These are phyloP conservation scores for Carex sylvatica DNA, from an alignment of 202 grass and related monocot species.

Conservation along the genomic window DNA sequence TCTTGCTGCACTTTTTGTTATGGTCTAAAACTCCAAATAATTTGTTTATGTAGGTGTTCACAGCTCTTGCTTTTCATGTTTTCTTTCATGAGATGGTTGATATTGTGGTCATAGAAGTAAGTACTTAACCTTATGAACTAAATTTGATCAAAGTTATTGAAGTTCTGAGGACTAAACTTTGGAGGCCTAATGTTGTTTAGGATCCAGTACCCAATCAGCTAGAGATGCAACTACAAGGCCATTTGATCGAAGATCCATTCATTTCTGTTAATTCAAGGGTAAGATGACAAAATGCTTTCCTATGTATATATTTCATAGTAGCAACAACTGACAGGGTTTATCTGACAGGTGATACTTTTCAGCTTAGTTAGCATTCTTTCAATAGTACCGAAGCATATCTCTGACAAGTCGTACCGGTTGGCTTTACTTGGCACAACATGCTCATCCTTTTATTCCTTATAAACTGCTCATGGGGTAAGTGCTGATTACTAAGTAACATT, in stretches of 20 bases:
- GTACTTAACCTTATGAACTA: conserved; percentile 17
- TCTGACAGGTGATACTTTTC: conserved; percentile 69
- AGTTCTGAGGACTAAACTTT: no score
- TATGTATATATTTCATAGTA: not conserved
- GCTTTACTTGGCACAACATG: conserved; percentile 85
- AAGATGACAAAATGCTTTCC: conserved; percentile 27
- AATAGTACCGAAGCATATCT: conserved; percentile 56
- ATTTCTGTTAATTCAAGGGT: conserved; percentile 92
- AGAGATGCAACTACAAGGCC: conserved; percentile 44
- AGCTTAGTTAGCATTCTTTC: conserved; percentile 84
- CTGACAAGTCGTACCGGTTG: conserved; percentile 71
- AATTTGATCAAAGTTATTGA: not conserved
- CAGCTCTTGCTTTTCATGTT: conserved; percentile 69
- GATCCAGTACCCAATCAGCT: conserved; percentile 38
- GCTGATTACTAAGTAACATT: conserved; percentile 11
- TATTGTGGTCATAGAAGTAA: conserved; percentile 85
- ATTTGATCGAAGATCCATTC: conserved; percentile 76
- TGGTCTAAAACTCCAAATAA: not conserved
- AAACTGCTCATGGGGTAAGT: conserved; percentile 66
- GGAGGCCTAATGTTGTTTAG: conserved; percentile 40
- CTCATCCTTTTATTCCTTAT: conserved; percentile 66
- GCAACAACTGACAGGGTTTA: not conserved
- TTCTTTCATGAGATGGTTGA: conserved; percentile 80
- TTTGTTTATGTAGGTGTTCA: conserved; percentile 60
- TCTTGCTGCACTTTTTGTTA: not conserved